Evolutionary conservation across 2,329 filamentous ascomycete species (phyloP).

Genomic region (Curvularia sp.): DNA sequence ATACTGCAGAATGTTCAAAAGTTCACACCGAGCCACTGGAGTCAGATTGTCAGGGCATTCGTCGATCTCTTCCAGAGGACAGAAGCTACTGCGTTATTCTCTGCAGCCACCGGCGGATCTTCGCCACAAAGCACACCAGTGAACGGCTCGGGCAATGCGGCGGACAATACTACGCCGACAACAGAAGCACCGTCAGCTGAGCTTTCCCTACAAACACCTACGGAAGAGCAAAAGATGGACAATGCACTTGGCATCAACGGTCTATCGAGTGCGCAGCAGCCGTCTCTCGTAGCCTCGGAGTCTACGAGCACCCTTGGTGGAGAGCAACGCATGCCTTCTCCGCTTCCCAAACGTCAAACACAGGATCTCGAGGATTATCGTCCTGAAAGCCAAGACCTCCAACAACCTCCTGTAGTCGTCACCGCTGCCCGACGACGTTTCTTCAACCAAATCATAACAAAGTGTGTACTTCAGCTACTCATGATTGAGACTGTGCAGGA

Average conservation of each 20-base stretch:
- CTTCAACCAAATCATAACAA: constrained; percentile 99
- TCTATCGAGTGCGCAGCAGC: constrained; percentile 37
- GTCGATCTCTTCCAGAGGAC: constrained; percentile 94
- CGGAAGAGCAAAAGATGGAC: constrained; percentile 39
- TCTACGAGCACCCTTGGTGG: constrained; percentile 25
- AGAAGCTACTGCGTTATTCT: constrained; percentile 94
- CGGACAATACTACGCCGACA: constrained; percentile 52
- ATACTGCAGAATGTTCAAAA: constrained; percentile 96
- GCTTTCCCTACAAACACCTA: constrained; percentile 44
- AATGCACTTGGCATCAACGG: constrained; percentile 57
- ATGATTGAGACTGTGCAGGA: constrained; percentile 99
- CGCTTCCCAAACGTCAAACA: constrained; percentile 47
- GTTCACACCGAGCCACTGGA: constrained; percentile 87
- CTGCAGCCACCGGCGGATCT: constrained; percentile 66
- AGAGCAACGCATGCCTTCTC: constrained; percentile 43
- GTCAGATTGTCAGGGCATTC: constrained; percentile 92
- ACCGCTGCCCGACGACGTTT: constrained; percentile 91
- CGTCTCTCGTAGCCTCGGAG: constrained; percentile 44
- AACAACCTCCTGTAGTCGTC: constrained; percentile 89
- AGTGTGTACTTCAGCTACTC: constrained; percentile 93
- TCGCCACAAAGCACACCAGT: constrained; percentile 53
- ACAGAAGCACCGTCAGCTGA: constrained; percentile 43
- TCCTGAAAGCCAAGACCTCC: constrained; percentile 68
- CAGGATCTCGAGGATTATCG: constrained; percentile 83
- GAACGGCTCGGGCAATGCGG: constrained; percentile 56